Conservation (phyloP, 140 eudicot species). For the Bidens hawaiensis region DNA sequence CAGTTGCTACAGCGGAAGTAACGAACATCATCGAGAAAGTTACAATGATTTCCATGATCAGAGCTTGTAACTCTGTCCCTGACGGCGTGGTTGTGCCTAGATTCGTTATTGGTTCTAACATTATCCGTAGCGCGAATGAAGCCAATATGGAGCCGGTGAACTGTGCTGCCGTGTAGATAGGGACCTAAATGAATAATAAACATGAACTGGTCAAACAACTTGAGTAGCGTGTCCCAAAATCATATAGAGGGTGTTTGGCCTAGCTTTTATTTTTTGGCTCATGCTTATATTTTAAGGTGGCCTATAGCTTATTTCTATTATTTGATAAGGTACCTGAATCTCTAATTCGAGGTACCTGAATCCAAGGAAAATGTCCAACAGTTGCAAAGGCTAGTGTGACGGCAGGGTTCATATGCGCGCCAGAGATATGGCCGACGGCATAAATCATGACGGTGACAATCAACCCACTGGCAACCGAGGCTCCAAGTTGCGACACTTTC, state of each 20-base stretch:
- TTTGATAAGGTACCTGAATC: not conserved
- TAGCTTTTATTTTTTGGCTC: no score
- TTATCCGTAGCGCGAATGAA: slow-evolving; percentile 42
- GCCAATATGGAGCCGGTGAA: slow-evolving; percentile 61
- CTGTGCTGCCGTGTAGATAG: slow-evolving; percentile 63
- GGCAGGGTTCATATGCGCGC: slow-evolving; percentile 91
- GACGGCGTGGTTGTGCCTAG: slow-evolving; percentile 70
- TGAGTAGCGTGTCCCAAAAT: not conserved
- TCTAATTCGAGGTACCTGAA: slow-evolving; percentile 31
- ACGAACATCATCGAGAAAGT: slow-evolving; percentile 83
- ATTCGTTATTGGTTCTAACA: slow-evolving; percentile 44
- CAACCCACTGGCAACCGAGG: slow-evolving; percentile 61
- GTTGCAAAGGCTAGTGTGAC: slow-evolving; percentile 83
- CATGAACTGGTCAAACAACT: not conserved
- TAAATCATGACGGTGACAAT: slow-evolving; percentile 78
- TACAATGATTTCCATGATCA: slow-evolving; percentile 67
- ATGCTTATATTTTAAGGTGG: no score
- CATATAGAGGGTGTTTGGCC: no score
- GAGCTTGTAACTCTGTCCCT: slow-evolving; percentile 60
- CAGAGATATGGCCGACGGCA: slow-evolving; percentile 77
- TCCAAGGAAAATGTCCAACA: slow-evolving; percentile 72
- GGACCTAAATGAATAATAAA: slow-evolving; percentile 40
- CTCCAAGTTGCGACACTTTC: slow-evolving; percentile 40
- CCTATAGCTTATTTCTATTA: not conserved
- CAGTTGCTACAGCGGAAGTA: slow-evolving; percentile 80